Base-by-base conservation (phyloP, 257 asterid genomes). In the Primulina eburnea region DNA sequence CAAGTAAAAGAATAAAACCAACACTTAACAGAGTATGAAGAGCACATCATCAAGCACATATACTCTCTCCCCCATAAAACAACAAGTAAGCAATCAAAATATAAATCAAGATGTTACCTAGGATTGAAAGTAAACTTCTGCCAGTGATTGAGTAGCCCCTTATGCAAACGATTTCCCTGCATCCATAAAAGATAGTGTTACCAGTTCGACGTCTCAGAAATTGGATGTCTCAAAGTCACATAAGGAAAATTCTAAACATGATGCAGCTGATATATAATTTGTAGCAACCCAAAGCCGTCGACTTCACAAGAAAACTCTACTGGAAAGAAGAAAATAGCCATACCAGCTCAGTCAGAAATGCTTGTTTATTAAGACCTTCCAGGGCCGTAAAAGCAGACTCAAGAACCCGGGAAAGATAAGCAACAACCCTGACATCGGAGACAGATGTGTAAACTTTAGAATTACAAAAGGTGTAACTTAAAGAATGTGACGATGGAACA, bases 331-430 rank as follows among this genome's bases (percentile, higher is more conserved):
- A 76, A 65, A 56, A 75, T 47, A 56, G 14, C 14, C 69, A 26
- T 87, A 94, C 97, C 97, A 94, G 82, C 76, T 94, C 97, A 69
- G 92, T 83, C 70, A 94, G 82, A 84, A 94, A 94, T 34, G 99
- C 87, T 85, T 94, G 99, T 76, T 94, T 94, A 84, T 91, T 91
- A 64, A 88, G 97, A 86, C 99, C 97, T 74, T 94, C 99, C 33
- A 94, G 90, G 38, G 95, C 95, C 64, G 97, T 91, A 86, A 94
- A 94, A 76, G 97, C 97, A 77, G 96, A 85, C 81, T 91, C 99
- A 64, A 94, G 97, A 78, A 94, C 96, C 69, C 97, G 96, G 52
- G 97, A 89, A 52, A 91, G 95, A 82, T 94, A 91, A 33, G 97
- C 95, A 47, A 91, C 99, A 73, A 91, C 97, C 83, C 97, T 94